Evolutionary conservation across 805 yeast species (phyloP), one percentile per base, ranked within the genome.

Genomic region (Brettanomyces anomalus): DNA sequence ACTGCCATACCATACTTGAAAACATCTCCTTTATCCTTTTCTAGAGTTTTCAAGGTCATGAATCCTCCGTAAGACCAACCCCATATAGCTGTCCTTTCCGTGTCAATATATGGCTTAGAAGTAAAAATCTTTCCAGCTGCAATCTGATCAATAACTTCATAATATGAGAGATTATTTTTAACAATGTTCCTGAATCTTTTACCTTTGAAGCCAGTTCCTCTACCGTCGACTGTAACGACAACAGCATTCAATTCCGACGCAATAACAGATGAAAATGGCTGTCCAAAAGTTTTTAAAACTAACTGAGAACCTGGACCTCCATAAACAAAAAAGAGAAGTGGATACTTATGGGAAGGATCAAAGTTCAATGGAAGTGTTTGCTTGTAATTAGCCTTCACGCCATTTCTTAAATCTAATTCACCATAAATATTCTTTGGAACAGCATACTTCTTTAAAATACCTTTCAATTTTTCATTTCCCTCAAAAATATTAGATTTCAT

Each of bases 31-130:
- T 69, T 71, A 61, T 93, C 97, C 18, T 71, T 70, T 62, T 93
- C 97, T 38, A 93, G 66, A 0, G 95, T 83, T 63, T 89, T 93
- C 52, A 93, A 71, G 0, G 98, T 88, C 71, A 87, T 74, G 58
- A 77, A 93, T 0, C 97, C 98, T 39, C 98, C 98, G 58, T 90
- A 93, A 18, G 95, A 85, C 98, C 98, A 93, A 7, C 98, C 98
- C 90, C 97, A 93, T 43, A 90, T 76, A 0, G 95, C 94, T 11
- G 86, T 79, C 46, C 76, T 73, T 3, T 71, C 65, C 19, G 67
- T 61, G 57, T 89, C 85, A 35, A 93, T 82, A 55, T 81, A 90
- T 2, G 68, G 46, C 51, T 73, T 75, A 4, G 62, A 39, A 3
- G 76, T 70, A 83, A 93, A 90, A 1, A 70, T 49, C 49, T 77